phyloP scores from a whole-genome alignment of 305 asterid species.

The Rubia tinctorum region DNA sequence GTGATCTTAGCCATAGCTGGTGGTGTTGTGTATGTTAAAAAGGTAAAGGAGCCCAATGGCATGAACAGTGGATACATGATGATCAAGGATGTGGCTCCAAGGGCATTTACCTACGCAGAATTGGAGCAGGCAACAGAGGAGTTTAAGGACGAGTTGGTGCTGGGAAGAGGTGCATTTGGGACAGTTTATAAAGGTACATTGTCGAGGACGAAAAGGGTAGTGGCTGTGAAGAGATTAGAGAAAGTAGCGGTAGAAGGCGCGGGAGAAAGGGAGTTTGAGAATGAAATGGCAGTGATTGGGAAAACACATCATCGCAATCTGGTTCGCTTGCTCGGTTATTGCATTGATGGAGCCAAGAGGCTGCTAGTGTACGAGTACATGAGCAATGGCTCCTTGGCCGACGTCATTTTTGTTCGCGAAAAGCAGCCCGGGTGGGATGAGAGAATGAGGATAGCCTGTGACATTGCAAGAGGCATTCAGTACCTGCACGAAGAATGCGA shows the following conservation, averaged over 20 bases:
- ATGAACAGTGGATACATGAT: not conserved
- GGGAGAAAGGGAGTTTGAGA: not conserved
- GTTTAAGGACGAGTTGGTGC: slow-evolving; percentile 35
- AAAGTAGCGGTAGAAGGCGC: not conserved
- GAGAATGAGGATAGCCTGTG: not conserved
- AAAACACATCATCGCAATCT: not conserved
- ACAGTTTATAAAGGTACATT: not conserved
- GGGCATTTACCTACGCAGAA: slow-evolving; percentile 28
- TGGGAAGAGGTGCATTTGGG: slow-evolving; percentile 5
- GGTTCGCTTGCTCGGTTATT: not conserved
- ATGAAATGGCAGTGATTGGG: not conserved
- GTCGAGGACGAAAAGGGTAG: not conserved
- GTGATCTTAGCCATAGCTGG: not conserved
- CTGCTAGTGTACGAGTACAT: not conserved
- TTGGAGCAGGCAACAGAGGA: slow-evolving; percentile 31
- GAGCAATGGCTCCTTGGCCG: not conserved
- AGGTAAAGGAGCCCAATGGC: not conserved
- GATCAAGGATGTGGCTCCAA: slow-evolving; percentile 25
- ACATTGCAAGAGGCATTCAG: not conserved
- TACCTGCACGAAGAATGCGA: not conserved
- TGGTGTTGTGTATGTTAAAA: not conserved
- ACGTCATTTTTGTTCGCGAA: not conserved
- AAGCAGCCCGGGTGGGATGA: not conserved
- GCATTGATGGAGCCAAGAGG: not conserved
- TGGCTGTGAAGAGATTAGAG: not conserved